These are phyloP conservation scores for Rhizopus arrhizus DNA, from an alignment of 371 early-diverging fungal species.

Conservation along the genomic window DNA sequence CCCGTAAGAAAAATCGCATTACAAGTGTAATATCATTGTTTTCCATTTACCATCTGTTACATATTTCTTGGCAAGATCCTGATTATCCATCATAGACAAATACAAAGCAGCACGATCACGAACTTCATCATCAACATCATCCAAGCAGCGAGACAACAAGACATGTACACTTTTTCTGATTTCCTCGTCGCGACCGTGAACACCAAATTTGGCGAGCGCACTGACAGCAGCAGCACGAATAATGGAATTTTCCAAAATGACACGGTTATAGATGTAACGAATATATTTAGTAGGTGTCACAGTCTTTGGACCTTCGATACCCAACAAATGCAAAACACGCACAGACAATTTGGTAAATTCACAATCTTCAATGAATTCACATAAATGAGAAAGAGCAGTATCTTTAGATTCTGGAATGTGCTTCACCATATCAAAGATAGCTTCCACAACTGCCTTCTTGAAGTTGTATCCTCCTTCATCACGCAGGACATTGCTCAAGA, in stretches of 20 bases:
- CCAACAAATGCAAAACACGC: constrained; percentile 91
- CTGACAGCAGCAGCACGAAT: constrained; percentile 98
- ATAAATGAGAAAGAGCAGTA: constrained; percentile 88
- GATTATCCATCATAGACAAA: constrained; percentile 76
- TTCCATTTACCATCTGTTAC: constrained; percentile 60
- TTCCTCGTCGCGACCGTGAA: constrained; percentile 71
- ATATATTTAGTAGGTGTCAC: constrained; percentile 92
- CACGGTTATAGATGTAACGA: constrained; percentile 97
- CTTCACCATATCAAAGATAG: constrained; percentile 94
- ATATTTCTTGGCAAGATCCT: constrained; percentile 58
- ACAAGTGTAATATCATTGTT: not conserved
- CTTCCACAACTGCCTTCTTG: constrained; percentile 95
- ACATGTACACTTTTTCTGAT: constrained; percentile 83
- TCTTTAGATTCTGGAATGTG: constrained; percentile 93
- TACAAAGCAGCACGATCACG: constrained; percentile 95
- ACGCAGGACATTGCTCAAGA: constrained; percentile 88
- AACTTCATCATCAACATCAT: constrained; percentile 97
- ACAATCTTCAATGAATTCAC: constrained; percentile 99
- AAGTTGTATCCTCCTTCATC: constrained; percentile 98
- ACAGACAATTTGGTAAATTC: constrained; percentile 97
- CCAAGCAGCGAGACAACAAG: constrained; percentile 90
- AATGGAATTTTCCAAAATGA: constrained; percentile 94
- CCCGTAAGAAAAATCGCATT: not conserved
- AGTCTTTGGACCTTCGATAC: constrained; percentile 92
- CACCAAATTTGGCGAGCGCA: constrained; percentile 93